phyloP scores from a whole-genome alignment of 2,329 filamentous ascomycete genomes.

The Aaosphaeria arxii region DNA sequence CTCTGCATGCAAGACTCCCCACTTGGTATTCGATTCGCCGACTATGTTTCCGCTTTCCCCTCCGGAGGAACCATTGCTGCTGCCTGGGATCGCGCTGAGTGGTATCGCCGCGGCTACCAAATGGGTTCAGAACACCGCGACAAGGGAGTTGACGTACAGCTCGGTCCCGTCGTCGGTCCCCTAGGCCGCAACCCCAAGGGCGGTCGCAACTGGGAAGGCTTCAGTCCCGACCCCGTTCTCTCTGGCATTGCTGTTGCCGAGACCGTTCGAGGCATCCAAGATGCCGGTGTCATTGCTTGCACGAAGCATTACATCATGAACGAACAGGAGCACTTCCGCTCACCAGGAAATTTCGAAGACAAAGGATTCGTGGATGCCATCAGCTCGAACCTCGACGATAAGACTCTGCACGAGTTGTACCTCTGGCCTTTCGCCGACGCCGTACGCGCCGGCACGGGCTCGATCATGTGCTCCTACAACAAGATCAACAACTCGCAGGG shows the following conservation, averaged over 20 bases:
- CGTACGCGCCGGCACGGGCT: slow-evolving; percentile 48
- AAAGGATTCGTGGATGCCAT: slow-evolving; percentile 61
- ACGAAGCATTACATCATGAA: slow-evolving; percentile 58
- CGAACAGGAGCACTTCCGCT: slow-evolving; percentile 67
- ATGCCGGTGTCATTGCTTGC: slow-evolving; percentile 77
- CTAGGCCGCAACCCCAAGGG: slow-evolving; percentile 66
- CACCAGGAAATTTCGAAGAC: slow-evolving; percentile 55
- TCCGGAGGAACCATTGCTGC: slow-evolving; percentile 76
- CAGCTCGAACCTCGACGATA: slow-evolving; percentile 62
- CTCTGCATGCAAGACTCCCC: slow-evolving; percentile 89
- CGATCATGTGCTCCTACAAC: slow-evolving; percentile 64
- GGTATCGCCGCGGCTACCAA: slow-evolving; percentile 65
- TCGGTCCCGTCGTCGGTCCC: slow-evolving; percentile 76
- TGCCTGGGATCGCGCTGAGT: slow-evolving; percentile 74
- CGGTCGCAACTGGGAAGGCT: slow-evolving; percentile 69
- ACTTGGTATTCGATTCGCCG: slow-evolving; percentile 71
- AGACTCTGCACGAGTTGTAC: slow-evolving; percentile 62
- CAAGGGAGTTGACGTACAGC: slow-evolving; percentile 72
- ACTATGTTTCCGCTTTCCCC: slow-evolving; percentile 80
- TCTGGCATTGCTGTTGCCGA: slow-evolving; percentile 70
- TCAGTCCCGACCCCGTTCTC: slow-evolving; percentile 71
- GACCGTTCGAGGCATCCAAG: slow-evolving; percentile 77
- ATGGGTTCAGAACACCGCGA: slow-evolving; percentile 73
- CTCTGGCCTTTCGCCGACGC: slow-evolving; percentile 58
- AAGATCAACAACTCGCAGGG: slow-evolving; percentile 77